Evolutionary conservation across 495 filamentous ascomycete species (phyloP).

Genomic region (Rhypophila decipiens): DNA sequence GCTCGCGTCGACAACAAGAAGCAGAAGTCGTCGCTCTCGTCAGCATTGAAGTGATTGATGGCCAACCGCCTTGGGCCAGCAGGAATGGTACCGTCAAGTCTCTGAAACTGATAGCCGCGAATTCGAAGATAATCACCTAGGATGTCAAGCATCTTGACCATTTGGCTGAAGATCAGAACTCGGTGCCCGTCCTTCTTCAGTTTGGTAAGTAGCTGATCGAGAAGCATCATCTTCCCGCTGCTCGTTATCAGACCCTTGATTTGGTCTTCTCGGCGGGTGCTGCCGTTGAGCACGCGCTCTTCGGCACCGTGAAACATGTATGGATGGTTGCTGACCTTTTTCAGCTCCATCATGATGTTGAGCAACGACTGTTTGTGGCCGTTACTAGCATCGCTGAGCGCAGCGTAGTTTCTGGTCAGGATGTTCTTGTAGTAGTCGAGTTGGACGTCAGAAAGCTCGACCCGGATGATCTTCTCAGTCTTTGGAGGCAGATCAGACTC

Average conservation of each 20-base stretch:
- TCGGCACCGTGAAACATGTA: constrained; percentile 96
- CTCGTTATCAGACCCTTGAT: constrained; percentile 87
- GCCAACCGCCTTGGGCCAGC: constrained; percentile 77
- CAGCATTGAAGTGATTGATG: constrained; percentile 96
- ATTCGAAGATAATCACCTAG: constrained; percentile 86
- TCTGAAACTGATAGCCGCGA: constrained; percentile 85
- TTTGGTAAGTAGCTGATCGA: constrained; percentile 88
- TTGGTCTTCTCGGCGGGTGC: constrained; percentile 73
- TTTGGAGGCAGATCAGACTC: constrained; percentile 94
- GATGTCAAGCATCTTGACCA: constrained; percentile 98
- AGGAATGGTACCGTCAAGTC: constrained; percentile 91
- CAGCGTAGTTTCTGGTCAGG: constrained; percentile 90
- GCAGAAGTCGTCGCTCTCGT: constrained; percentile 88
- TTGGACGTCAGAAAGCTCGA: constrained; percentile 91
- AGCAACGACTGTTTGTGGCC: constrained; percentile 90
- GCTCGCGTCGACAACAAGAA: constrained; percentile 94
- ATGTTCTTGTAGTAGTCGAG: constrained; percentile 99
- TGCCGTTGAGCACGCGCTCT: constrained; percentile 72
- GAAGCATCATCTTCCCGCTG: constrained; percentile 98
- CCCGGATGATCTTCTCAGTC: constrained; percentile 96
- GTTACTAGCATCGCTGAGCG: constrained; percentile 79
- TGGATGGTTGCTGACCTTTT: constrained; percentile 97
- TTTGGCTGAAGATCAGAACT: constrained; percentile 97
- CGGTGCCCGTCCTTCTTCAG: constrained; percentile 86
- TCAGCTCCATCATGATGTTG: constrained; percentile 99